Conservation (phyloP, 2,329 filamentous ascomycete species). For the Aspergillus caelatus region DNA sequence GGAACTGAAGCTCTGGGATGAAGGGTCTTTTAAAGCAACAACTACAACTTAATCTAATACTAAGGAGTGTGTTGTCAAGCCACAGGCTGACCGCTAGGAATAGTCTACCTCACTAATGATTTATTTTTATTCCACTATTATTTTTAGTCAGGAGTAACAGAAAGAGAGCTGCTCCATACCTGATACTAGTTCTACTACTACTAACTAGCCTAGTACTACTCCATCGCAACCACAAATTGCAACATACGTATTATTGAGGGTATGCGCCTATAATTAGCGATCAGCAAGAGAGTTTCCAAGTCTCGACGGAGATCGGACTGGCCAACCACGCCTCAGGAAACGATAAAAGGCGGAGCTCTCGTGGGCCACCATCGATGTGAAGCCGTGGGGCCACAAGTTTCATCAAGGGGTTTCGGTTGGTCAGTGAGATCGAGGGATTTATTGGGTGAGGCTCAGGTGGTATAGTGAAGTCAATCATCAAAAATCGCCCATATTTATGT, state of each 20-base stretch:
- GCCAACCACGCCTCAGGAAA: constrained; percentile 9
- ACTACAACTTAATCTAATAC: neutral
- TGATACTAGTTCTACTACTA: neutral
- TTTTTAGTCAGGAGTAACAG: constrained; percentile 7
- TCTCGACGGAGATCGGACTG: neutral
- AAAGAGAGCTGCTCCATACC: neutral
- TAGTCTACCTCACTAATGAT: neutral
- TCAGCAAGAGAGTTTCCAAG: neutral
- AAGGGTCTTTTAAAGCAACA: constrained; percentile 2
- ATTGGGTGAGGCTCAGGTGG: neutral
- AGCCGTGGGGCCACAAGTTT: constrained; percentile 22
- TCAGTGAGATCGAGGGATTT: neutral
- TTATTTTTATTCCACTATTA: constrained; percentile 7
- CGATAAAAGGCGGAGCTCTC: neutral
- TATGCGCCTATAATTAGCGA: constrained; percentile 4
- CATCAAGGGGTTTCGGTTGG: constrained; percentile 14
- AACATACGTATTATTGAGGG: neutral
- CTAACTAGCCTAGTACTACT: neutral
- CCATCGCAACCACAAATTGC: neutral
- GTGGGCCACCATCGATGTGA: constrained; percentile 15
- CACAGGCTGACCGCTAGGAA: neutral
- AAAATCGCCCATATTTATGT: neutral
- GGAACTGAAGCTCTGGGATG: constrained; percentile 24
- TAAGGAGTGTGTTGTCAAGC: neutral
- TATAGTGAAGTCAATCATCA: neutral